These are phyloP conservation scores for Suillus cothurnatus DNA, from an alignment of 768 basidiomycete genomes.

Conservation along the genomic window DNA sequence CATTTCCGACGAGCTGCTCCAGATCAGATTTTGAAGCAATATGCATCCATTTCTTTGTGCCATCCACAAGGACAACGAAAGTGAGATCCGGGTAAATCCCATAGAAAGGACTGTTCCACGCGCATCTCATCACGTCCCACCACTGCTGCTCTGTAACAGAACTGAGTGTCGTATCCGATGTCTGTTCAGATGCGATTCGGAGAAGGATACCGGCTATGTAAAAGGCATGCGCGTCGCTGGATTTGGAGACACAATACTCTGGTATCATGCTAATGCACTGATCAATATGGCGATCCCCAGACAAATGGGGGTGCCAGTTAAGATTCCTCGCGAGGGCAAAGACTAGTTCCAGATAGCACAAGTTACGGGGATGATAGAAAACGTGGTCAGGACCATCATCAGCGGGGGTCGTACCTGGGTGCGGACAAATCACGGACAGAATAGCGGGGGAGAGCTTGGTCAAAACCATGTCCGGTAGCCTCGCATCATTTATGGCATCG, in stretches of 20 bases:
- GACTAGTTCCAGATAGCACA: background rate
- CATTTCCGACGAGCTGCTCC: background rate
- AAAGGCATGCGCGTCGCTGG: background rate
- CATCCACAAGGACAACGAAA: background rate
- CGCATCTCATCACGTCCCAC: background rate
- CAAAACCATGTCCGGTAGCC: background rate
- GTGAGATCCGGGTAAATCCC: too few species aligned
- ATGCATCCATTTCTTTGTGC: background rate
- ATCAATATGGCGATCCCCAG: background rate
- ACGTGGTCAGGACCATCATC: background rate
- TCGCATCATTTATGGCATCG: background rate
- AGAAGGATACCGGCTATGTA: background rate
- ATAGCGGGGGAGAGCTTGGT: background rate
- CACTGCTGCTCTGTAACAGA: background rate
- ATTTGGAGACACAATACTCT: background rate
- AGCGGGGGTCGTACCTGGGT: background rate
- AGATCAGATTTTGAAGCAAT: background rate
- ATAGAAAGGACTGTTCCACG: fast-evolving
- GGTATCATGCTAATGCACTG: background rate
- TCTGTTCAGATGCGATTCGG: background rate
- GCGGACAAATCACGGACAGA: background rate
- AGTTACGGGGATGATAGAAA: fast-evolving
- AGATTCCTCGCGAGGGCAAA: background rate
- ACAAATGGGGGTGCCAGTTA: background rate
- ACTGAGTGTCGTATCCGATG: background rate